Percentiles rank a stretch among this genome's conserved stretches.
Conservation (phyloP, 148 eudicot genomes). For the Nepenthes gracilis region DNA sequence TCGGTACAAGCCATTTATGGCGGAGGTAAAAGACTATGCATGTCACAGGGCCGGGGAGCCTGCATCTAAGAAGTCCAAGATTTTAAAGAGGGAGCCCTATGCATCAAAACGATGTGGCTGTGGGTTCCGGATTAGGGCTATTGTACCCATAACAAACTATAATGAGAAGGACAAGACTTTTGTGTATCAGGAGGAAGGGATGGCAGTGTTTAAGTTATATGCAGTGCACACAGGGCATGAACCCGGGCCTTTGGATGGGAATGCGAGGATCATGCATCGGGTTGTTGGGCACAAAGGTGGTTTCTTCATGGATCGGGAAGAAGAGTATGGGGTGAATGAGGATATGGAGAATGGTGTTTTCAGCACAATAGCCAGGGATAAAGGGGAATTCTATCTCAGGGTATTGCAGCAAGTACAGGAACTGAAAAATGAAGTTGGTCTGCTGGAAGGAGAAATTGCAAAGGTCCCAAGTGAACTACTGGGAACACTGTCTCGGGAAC, state of each 20-base stretch:
- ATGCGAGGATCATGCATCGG: constrained; percentile 97
- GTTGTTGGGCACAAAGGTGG: constrained; percentile 82
- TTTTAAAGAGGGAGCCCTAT: constrained; percentile 83
- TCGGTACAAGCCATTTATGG: constrained; percentile 96
- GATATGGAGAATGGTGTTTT: constrained; percentile 52
- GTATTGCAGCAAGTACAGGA: constrained; percentile 68
- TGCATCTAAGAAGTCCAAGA: constrained; percentile 52
- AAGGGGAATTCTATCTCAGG: constrained; percentile 43
- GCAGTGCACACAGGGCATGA: constrained; percentile 97
- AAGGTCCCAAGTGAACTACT: constrained; percentile 43
- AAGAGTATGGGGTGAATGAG: constrained; percentile 65
- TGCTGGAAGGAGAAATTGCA: constrained; percentile 48
- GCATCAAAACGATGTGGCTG: constrained; percentile 92
- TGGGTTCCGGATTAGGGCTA: constrained; percentile 89
- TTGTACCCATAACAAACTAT: constrained; percentile 81
- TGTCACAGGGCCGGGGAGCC: constrained; percentile 96
- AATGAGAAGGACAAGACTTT: constrained; percentile 93
- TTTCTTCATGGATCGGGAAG: constrained; percentile 58
- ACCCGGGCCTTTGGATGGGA: constrained; percentile 95
- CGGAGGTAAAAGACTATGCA: constrained; percentile 96
- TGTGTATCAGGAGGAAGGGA: constrained; percentile 91
- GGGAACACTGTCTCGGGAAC: constrained; percentile 57
- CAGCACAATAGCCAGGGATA: constrained; percentile 32
- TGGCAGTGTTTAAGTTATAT: constrained; percentile 85
- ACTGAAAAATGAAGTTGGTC: constrained; percentile 50